These are phyloP conservation scores for Fragaria ananassa DNA, from an alignment of 306 rosid species.

Conservation along the genomic window DNA sequence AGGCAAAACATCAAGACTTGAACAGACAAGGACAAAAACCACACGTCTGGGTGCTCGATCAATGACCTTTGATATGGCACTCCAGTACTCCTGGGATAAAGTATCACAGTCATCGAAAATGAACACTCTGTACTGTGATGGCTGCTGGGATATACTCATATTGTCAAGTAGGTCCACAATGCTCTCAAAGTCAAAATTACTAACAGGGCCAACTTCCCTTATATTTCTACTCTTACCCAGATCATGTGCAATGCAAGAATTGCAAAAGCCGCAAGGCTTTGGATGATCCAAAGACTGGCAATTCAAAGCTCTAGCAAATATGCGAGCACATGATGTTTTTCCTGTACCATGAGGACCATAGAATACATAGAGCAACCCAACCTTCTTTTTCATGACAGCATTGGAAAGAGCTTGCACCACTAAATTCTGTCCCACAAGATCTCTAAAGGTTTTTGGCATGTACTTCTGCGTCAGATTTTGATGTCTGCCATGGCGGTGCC, in stretches of 20 bases:
- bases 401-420: constrained; percentile 96
- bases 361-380: constrained; percentile 85
- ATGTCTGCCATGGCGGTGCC: constrained; percentile 56
- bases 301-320: constrained; percentile 89
- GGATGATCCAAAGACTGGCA: constrained; percentile 77
- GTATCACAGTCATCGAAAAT: constrained; percentile 93
- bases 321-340: constrained; percentile 88
- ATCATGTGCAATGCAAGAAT: constrained; percentile 74
- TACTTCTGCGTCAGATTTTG: constrained; percentile 85
- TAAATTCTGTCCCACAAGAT: constrained; percentile 88
- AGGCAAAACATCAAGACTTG: constrained; percentile 95
- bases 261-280: constrained; percentile 94
- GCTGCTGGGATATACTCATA: constrained; percentile 68
- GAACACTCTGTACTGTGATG: constrained; percentile 74
- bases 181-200: constrained; percentile 80
- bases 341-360: constrained; percentile 99
- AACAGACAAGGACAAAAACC: constrained; percentile 96
- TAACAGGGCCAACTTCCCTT: constrained; percentile 89
- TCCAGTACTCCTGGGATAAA: constrained; percentile 80
- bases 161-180: constrained; percentile 80
- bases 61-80: constrained; percentile 89
- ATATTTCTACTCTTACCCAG: constrained; percentile 75
- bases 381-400: constrained; percentile 69
- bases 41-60: constrained; percentile 95
- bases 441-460: constrained; percentile 81